phyloP scores from a whole-genome alignment of 495 filamentous ascomycete genomes.

The Aspergillus heteromorphus region DNA sequence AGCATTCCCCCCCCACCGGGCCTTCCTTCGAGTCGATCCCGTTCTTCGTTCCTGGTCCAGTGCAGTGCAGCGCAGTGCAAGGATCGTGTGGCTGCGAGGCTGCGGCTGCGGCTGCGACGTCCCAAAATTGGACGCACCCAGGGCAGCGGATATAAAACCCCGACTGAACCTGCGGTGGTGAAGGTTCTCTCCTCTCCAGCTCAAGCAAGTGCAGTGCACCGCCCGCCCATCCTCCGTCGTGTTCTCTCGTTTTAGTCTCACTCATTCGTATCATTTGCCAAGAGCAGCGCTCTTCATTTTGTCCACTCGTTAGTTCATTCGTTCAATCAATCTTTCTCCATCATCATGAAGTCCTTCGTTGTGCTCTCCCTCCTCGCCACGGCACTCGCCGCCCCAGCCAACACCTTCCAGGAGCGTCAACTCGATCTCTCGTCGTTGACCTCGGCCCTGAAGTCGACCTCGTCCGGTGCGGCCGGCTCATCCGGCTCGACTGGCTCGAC shows the following conservation, averaged over 20 bases:
- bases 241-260: not conserved
- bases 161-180: too few species aligned
- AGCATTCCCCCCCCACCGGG: too few species aligned
- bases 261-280: not conserved
- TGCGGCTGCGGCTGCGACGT: too few species aligned
- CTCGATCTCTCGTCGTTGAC: conserved; percentile 6
- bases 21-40: not conserved
- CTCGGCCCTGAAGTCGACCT: not conserved
- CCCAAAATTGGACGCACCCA: not conserved
- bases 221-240: too few species aligned
- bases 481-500: not conserved
- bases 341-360: conserved; percentile 22
- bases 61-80: too few species aligned
- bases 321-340: not conserved
- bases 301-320: not conserved
- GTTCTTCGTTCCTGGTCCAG: not conserved
- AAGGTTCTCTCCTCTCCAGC: not conserved
- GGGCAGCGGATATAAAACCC: not conserved
- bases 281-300: not conserved
- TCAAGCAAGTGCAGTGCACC: conserved; percentile 1
- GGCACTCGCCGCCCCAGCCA: conserved; percentile 24
- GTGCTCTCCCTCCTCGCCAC: conserved; percentile 18
- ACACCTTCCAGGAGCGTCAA: conserved; percentile 19
- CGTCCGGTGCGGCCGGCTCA: not conserved
- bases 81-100: too few species aligned